These are phyloP conservation scores for Strobilomyces confusus DNA, from an alignment of 768 basidiomycete genomes.

Conservation along the genomic window DNA sequence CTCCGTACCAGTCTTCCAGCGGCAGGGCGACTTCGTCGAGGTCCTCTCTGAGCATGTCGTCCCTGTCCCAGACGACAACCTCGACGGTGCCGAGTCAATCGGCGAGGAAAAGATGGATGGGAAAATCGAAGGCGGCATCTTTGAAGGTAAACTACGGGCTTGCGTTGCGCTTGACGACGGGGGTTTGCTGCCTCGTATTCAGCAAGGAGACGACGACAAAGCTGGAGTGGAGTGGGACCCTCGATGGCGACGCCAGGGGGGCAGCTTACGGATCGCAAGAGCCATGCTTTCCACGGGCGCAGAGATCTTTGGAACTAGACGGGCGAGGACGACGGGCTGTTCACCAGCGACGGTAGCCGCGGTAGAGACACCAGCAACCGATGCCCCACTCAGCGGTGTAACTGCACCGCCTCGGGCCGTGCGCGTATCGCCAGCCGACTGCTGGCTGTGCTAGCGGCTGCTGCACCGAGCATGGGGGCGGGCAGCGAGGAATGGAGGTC, in stretches of 20 bases:
- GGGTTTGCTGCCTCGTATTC: constrained; percentile 61
- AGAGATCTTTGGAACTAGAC: constrained; percentile 61
- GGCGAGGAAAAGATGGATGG: constrained; percentile 72
- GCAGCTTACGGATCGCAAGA: constrained; percentile 70
- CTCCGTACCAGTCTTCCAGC: constrained; percentile 72
- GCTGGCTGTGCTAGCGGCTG: background rate
- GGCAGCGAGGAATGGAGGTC: constrained; percentile 33
- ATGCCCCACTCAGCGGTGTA: constrained; percentile 13
- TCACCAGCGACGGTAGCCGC: constrained; percentile 40
- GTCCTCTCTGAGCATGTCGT: constrained; percentile 77
- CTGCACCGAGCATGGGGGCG: constrained; percentile 3
- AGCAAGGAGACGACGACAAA: constrained; percentile 68
- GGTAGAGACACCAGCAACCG: constrained; percentile 26
- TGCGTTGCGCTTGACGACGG: constrained; percentile 67
- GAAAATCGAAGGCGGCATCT: constrained; percentile 87
- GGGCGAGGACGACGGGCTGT: constrained; percentile 58
- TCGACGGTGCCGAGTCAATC: constrained; percentile 74
- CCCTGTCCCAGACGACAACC: constrained; percentile 92
- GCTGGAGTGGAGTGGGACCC: constrained; percentile 32
- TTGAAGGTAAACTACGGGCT: constrained; percentile 64
- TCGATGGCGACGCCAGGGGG: background rate
- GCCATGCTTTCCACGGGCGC: constrained; percentile 64
- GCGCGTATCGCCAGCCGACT: constrained; percentile 10
- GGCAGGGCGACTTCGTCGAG: constrained; percentile 81
- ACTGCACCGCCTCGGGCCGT: constrained; percentile 15